A percentile compares a stretch with the other conserved stretches of the same genome.
These are phyloP conservation scores for peach (Prunus persica) DNA, from an alignment of 306 rosid genomes.

Conservation along the genomic window DNA sequence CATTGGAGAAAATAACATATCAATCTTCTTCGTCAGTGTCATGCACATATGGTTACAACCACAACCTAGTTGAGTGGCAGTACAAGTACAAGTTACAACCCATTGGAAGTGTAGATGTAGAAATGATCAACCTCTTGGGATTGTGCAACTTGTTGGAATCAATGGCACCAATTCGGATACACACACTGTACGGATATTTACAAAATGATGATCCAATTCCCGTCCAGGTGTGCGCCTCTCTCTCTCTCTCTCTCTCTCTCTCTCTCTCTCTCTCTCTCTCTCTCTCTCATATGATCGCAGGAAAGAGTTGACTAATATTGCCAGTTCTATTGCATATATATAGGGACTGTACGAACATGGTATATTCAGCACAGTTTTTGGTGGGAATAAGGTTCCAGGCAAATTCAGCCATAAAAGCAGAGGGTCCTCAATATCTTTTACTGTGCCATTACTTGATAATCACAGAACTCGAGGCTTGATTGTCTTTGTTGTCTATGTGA, in stretches of 20 bases:
- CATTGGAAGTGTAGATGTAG: no score
- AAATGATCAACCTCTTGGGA: no score
- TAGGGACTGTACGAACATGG: background rate
- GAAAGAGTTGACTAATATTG: background rate
- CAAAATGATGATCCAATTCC: no score
- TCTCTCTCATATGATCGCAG: background rate
- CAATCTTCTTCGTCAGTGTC: no score
- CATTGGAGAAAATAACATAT: no score
- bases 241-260: background rate
- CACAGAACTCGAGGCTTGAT: background rate
- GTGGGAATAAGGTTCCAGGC: background rate
- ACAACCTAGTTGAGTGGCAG: no score
- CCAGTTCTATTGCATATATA: background rate
- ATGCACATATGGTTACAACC: no score
- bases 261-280: background rate
- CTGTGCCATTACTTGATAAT: background rate
- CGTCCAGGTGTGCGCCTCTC: no score
- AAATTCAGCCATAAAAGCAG: background rate
- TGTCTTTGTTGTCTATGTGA: background rate
- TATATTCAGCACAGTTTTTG: background rate
- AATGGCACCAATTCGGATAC: no score
- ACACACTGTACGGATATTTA: fast-evolving
- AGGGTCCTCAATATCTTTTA: background rate
- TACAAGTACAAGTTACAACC: no score
- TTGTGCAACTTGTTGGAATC: no score